Percentiles rank a stretch among this genome's conserved stretches.
Conservation (phyloP, 495 filamentous ascomycete genomes). For the Ramalina intermedia region DNA sequence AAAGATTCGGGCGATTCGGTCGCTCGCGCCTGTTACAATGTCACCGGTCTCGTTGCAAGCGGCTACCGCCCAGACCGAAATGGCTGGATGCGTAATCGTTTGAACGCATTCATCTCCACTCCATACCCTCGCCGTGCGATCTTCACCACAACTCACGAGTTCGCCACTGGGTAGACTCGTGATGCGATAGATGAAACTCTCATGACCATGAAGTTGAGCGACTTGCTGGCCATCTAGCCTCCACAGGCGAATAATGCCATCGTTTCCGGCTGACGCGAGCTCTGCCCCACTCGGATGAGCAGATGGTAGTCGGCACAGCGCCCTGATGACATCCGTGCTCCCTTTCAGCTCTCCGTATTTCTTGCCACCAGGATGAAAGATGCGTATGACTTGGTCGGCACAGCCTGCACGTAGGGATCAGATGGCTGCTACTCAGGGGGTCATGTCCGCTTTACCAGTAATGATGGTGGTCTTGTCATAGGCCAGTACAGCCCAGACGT, state of each 20-base stretch:
- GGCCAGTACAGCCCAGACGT: conserved; percentile 81
- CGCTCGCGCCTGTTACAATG: conserved; percentile 84
- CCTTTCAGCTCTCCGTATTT: conserved; percentile 54
- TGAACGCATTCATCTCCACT: conserved; percentile 68
- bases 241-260: conserved; percentile 74
- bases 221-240: conserved; percentile 59
- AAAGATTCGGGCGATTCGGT: conserved; percentile 76
- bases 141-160: conserved; percentile 81
- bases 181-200: conserved; percentile 90
- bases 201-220: conserved; percentile 68
- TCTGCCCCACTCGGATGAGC: conserved; percentile 67
- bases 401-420: conserved; percentile 35
- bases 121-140: conserved; percentile 86
- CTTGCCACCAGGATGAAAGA: conserved; percentile 57
- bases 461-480: conserved; percentile 68
- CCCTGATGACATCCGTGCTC: conserved; percentile 66
- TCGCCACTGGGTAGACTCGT: conserved; percentile 66
- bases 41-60: conserved; percentile 71
- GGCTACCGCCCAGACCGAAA: conserved; percentile 88
- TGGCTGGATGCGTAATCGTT: conserved; percentile 93
- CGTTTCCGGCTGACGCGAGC: conserved; percentile 81
- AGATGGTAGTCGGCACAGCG: conserved; percentile 66
- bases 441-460: conserved; percentile 42
- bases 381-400: conserved; percentile 75
- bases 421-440: background rate